Evolutionary conservation across 345 rosid species (phyloP).

Genomic region (Moringa oleifera): DNA sequence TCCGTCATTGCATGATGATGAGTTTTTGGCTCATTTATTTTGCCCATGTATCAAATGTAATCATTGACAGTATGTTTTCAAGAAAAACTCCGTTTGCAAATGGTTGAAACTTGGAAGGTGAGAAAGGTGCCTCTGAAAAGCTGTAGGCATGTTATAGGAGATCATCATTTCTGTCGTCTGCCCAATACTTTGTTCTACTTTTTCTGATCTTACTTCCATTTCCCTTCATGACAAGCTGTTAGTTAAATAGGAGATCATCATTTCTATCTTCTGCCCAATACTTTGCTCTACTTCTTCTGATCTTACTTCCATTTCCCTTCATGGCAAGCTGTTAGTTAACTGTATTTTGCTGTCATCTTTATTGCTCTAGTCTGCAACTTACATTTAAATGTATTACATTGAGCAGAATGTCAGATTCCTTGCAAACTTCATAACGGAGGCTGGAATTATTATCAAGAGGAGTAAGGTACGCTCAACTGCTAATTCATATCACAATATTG

Average conservation of each 20-base stretch:
- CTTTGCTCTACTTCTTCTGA: neutral
- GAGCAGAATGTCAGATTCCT: constrained; percentile 84
- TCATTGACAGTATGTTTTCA: too few species aligned
- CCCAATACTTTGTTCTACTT: too few species aligned
- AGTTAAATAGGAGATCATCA: neutral
- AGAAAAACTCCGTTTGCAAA: too few species aligned
- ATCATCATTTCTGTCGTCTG: neutral
- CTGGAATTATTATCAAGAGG: constrained; percentile 80
- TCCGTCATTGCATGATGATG: too few species aligned
- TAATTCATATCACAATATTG: neutral
- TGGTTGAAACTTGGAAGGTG: too few species aligned
- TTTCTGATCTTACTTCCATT: neutral
- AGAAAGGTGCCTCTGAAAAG: too few species aligned
- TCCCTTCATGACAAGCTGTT: neutral
- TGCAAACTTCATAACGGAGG: constrained; percentile 76
- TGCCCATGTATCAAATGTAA: too few species aligned
- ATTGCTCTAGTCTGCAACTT: neutral
- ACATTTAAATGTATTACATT: constrained; percentile 9
- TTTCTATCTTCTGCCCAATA: neutral
- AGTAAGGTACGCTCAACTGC: constrained; percentile 40
- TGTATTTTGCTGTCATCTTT: neutral
- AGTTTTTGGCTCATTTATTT: too few species aligned
- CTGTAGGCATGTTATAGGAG: too few species aligned
- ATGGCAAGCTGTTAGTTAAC: neutral
- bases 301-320: neutral